Evolutionary conservation across 2,329 filamentous ascomycete species (phyloP).

Genomic region (Trichoderma brevicompactum): DNA sequence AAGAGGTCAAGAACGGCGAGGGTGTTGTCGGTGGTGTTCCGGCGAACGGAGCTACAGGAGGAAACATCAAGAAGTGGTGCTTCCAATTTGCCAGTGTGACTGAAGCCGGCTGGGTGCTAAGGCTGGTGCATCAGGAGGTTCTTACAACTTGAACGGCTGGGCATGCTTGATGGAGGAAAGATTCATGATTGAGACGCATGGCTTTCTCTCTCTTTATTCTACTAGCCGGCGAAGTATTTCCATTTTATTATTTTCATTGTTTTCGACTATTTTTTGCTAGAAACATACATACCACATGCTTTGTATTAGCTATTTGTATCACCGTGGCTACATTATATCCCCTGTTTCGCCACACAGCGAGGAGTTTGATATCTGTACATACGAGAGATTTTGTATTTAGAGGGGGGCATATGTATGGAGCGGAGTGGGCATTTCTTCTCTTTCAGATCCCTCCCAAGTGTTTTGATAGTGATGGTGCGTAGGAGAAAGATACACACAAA

Average conservation of each 20-base stretch:
- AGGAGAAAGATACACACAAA: too few relatives aligned
- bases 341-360: conserved; percentile 12
- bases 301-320: conserved; percentile 15
- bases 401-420: background rate
- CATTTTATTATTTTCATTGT: background rate
- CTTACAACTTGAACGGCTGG: conserved; percentile 41
- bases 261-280: background rate
- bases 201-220: background rate
- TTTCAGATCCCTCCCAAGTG: too few relatives aligned
- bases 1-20: conserved; percentile 69
- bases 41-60: conserved; percentile 55
- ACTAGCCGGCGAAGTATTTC: background rate
- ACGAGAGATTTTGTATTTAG: conserved; percentile 22
- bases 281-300: conserved; percentile 17
- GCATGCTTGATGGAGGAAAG: background rate
- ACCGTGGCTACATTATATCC: conserved; percentile 16
- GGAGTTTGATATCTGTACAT: conserved; percentile 24
- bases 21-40: conserved; percentile 59
- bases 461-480: background rate
- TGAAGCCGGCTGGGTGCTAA: conserved; percentile 61
- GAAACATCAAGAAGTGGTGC: conserved; percentile 66
- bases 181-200: background rate
- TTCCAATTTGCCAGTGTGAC: conserved; percentile 61
- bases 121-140: conserved; percentile 62
- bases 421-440: background rate